phyloP scores from a whole-genome alignment of 768 basidiomycete genomes.

The Mycena rebaudengoi region DNA sequence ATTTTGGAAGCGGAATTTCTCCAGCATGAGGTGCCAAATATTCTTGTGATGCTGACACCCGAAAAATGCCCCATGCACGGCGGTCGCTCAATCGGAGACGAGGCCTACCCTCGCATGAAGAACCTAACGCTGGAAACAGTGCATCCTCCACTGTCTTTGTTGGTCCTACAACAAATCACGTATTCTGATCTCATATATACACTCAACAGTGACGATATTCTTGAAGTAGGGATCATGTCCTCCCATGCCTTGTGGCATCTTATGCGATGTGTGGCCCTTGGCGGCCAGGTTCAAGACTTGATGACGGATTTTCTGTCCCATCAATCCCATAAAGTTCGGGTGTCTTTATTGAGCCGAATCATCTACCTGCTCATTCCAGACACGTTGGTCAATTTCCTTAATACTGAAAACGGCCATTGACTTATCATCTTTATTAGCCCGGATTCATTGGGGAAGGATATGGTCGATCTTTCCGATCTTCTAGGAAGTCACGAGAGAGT shows the following conservation, averaged over 20 bases:
- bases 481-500: background rate
- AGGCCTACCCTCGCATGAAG: conserved; percentile 1
- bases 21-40: background rate
- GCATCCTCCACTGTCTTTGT: background rate
- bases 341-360: conserved; percentile 22
- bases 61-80: conserved; percentile 2
- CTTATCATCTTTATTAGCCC: background rate
- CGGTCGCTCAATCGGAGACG: conserved; percentile 4
- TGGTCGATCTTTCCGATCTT: background rate
- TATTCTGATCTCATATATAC: background rate
- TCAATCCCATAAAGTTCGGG: background rate
- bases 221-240: background rate
- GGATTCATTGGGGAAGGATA: background rate
- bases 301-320: background rate
- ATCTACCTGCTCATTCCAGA: conserved; percentile 14
- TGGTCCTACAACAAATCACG: background rate
- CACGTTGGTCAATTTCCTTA: conserved; percentile 10
- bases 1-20: conserved; percentile 18
- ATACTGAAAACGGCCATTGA: no score
- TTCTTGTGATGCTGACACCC: conserved; percentile 3
- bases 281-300: conserved; percentile 1
- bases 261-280: conserved; percentile 14
- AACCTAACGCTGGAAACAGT: background rate
- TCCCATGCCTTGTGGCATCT: conserved; percentile 19
- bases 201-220: background rate